Evolutionary conservation across 306 rosid species (phyloP).

Genomic region (Albizia julibrissin): DNA sequence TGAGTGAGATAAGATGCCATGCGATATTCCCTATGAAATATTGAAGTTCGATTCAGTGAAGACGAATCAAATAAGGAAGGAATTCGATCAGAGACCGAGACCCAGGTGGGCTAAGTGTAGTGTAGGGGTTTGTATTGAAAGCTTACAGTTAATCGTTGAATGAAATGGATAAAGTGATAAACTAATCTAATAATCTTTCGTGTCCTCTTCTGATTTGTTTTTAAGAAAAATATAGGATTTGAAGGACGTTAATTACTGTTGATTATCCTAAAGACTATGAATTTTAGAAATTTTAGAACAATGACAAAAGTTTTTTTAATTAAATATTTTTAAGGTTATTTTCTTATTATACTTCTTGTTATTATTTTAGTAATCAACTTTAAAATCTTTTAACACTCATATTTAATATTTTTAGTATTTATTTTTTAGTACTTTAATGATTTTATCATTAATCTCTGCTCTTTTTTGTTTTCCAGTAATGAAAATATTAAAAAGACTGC

Average conservation of each 20-base stretch:
- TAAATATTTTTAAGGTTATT: too few relatives aligned
- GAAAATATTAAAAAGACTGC: too few relatives aligned
- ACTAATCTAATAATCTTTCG: neutral
- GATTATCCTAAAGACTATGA: neutral
- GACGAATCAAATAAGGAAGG: neutral
- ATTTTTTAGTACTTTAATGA: too few relatives aligned
- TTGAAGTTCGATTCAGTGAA: conserved; percentile 11
- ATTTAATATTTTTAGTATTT: too few relatives aligned
- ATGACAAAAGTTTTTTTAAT: too few relatives aligned
- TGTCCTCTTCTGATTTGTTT: neutral
- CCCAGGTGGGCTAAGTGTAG: neutral
- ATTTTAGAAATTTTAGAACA: too few relatives aligned
- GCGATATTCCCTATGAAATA: conserved; percentile 16
- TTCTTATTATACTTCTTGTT: too few relatives aligned
- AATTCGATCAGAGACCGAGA: conserved; percentile 12
- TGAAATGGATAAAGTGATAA: conserved; percentile 28
- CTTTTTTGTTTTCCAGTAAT: too few relatives aligned
- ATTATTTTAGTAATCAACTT: too few relatives aligned
- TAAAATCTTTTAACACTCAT: too few relatives aligned
- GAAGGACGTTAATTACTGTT: too few relatives aligned
- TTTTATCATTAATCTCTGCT: too few relatives aligned
- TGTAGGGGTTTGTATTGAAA: neutral
- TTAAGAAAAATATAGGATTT: neutral
- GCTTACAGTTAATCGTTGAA: conserved; percentile 39
- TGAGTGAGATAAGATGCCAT: conserved; percentile 58